A percentile compares a stretch with the other conserved stretches of the same genome.
These are phyloP conservation scores for Passiflora organensis DNA, from an alignment of 345 rosid genomes.

Conservation along the genomic window DNA sequence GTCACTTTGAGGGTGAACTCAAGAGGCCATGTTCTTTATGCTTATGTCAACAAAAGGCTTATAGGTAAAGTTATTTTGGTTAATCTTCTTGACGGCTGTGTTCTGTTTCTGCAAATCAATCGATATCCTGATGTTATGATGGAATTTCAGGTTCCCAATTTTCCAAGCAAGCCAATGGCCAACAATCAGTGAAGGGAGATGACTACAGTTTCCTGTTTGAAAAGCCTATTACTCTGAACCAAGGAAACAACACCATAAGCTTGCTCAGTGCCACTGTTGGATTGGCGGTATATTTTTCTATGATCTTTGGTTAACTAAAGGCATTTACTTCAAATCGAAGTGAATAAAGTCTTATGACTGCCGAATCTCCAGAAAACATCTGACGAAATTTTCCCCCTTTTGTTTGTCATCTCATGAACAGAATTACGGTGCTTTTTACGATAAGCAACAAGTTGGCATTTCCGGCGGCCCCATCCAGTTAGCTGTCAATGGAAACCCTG, in stretches of 20 bases:
- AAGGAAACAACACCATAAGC: slow-evolving; percentile 2
- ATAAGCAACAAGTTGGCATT: background rate
- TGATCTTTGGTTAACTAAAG: background rate
- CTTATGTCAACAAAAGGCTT: background rate
- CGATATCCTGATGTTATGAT: background rate
- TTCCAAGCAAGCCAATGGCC: background rate
- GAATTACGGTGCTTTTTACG: slow-evolving; percentile 6
- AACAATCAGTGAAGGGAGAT: slow-evolving; percentile 2
- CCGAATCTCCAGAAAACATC: too few relatives aligned
- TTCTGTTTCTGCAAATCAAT: background rate
- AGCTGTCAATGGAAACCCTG: background rate
- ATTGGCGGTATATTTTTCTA: background rate
- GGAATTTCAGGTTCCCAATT: slow-evolving; percentile 4
- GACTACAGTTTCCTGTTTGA: slow-evolving; percentile 7
- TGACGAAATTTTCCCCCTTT: background rate
- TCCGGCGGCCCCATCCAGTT: slow-evolving; percentile 1
- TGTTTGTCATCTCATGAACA: background rate
- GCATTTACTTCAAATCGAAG: too few relatives aligned
- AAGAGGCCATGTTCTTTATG: slow-evolving; percentile 2
- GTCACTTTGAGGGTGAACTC: slow-evolving; percentile 3
- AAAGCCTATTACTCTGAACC: slow-evolving; percentile 1
- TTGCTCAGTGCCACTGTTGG: slow-evolving; percentile 16
- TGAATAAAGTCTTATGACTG: background rate
- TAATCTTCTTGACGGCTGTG: background rate
- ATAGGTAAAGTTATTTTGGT: background rate